Evolutionary conservation across 352 stramenopile species (phyloP).

Genomic region (Phytopythium ostracodes): DNA sequence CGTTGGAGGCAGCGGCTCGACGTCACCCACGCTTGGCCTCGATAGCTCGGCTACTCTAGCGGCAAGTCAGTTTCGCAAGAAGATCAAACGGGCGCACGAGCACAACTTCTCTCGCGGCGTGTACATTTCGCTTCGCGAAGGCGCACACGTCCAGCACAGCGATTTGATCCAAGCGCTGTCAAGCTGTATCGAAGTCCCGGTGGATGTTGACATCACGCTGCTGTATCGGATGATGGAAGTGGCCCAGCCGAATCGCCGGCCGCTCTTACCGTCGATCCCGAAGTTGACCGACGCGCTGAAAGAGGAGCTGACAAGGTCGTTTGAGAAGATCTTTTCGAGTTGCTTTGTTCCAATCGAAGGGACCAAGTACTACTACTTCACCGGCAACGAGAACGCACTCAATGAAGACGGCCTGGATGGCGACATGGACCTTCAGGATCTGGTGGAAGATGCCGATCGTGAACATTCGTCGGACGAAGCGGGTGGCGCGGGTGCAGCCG

Average conservation of each 20-base stretch:
- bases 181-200: constrained; percentile 78
- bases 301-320: constrained; percentile 60
- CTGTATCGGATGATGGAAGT: constrained; percentile 82
- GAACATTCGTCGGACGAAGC: constrained; percentile 16
- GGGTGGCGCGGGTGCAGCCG: background rate
- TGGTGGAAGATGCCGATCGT: constrained; percentile 55
- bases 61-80: constrained; percentile 63
- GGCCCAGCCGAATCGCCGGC: constrained; percentile 10
- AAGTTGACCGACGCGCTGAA: constrained; percentile 52
- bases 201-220: constrained; percentile 87
- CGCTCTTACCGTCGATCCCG: background rate
- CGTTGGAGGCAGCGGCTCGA: constrained; percentile 8
- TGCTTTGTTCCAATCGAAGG: constrained; percentile 60
- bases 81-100: constrained; percentile 81
- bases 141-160: constrained; percentile 68
- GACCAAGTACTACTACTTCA: constrained; percentile 86
- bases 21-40: constrained; percentile 4
- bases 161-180: constrained; percentile 85
- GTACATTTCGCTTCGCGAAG: constrained; percentile 77
- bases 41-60: constrained; percentile 12
- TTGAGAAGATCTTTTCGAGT: constrained; percentile 59
- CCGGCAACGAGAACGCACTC: constrained; percentile 47
- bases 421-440: constrained; percentile 56
- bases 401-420: constrained; percentile 55
- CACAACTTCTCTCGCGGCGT: constrained; percentile 88